phyloP scores from a whole-genome alignment of 139 green algal species.

The Chlorella sp. region DNA sequence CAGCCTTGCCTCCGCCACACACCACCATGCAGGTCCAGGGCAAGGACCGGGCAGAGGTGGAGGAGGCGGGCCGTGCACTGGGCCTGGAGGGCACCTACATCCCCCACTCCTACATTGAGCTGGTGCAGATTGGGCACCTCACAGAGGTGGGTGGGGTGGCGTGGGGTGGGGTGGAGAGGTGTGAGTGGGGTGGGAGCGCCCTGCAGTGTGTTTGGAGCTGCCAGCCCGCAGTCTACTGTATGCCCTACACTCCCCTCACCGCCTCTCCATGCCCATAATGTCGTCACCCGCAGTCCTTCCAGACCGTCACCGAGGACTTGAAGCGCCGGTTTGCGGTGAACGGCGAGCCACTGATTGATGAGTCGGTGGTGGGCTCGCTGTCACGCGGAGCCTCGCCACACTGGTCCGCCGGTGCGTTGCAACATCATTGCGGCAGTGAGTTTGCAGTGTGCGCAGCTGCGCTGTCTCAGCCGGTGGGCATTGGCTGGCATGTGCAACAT shows the following conservation, averaged over 20 bases:
- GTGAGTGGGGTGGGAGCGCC: no score
- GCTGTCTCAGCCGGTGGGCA: no score
- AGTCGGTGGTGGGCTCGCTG: conserved; percentile 41
- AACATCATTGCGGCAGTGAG: no score
- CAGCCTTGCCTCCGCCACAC: not conserved
- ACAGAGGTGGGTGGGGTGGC: conserved; percentile 11
- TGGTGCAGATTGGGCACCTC: conserved; percentile 85
- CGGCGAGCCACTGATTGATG: conserved; percentile 65
- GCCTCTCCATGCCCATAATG: not conserved
- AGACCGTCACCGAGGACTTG: conserved; percentile 79
- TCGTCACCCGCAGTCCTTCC: conserved; percentile 66
- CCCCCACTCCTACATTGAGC: conserved; percentile 94
- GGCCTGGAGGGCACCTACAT: conserved; percentile 90
- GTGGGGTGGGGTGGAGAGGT: no score
- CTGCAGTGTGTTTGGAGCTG: no score
- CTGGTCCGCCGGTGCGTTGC: not conserved
- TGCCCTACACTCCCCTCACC: not conserved
- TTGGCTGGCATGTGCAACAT: no score
- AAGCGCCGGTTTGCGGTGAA: conserved; percentile 70
- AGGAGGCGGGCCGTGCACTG: conserved; percentile 70
- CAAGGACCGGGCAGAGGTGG: conserved; percentile 79
- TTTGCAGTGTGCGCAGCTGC: no score
- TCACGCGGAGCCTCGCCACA: conserved; percentile 31
- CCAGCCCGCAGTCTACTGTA: no score
- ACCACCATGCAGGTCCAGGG: conserved; percentile 72